Conservation (phyloP, 192 early-diverging fungal genomes). For the Coemansia sp. region DNA sequence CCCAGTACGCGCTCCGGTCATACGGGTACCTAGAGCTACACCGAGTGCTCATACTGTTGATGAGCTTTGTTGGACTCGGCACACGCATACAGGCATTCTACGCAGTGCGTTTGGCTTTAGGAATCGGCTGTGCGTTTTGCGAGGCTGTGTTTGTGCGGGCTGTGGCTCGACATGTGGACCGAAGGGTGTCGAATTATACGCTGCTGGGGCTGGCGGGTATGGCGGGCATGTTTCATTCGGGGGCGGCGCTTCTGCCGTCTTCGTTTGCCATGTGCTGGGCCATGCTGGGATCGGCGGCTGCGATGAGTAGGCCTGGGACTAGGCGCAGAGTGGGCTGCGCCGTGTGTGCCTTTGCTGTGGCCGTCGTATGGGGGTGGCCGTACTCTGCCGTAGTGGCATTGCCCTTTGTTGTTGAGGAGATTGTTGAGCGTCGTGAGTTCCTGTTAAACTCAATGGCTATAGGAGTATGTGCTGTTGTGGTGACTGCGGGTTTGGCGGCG, state of each 20-base stretch:
- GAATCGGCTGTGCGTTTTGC: conserved; percentile 61
- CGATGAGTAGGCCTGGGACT: conserved; percentile 60
- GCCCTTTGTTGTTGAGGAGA: conserved; percentile 77
- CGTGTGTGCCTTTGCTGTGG: conserved; percentile 65
- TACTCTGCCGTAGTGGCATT: conserved; percentile 76
- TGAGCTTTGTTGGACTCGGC: conserved; percentile 44
- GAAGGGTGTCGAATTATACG: conserved; percentile 69
- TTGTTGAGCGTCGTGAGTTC: conserved; percentile 46
- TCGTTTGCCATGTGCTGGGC: conserved; percentile 90
- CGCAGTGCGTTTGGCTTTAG: conserved; percentile 67
- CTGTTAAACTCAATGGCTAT: conserved; percentile 22
- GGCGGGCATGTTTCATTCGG: conserved; percentile 88
- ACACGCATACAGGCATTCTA: conserved; percentile 70
- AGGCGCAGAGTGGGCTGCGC: conserved; percentile 59
- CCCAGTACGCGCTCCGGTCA: conserved; percentile 84
- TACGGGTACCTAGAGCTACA: conserved; percentile 78
- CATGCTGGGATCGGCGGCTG: conserved; percentile 73
- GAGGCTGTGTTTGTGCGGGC: conserved; percentile 73
- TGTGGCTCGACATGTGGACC: conserved; percentile 63
- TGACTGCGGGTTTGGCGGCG: conserved; percentile 56
- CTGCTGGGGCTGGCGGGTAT: conserved; percentile 64
- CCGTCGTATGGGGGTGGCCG: conserved; percentile 83
- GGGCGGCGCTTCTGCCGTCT: conserved; percentile 84
- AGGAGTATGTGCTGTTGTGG: conserved; percentile 34
- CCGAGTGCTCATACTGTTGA: conserved; percentile 49